A percentile compares a stretch with the other conserved stretches of the same genome.
Evolutionary conservation across 805 yeast species (phyloP).

Genomic region (Hemisphaericaspora nanyangensis): DNA sequence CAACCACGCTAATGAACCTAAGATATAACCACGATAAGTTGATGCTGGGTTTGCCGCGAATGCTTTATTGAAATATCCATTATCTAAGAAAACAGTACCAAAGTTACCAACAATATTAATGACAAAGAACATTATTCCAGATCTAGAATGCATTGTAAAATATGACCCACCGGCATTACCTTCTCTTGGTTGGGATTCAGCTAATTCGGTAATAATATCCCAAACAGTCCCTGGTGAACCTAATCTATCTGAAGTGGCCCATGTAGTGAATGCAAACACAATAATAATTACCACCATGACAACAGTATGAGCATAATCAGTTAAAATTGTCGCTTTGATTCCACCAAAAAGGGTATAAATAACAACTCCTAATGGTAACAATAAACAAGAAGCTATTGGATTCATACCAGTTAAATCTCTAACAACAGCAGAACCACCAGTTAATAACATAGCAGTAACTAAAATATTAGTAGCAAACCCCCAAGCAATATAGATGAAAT

Average conservation of each 20-base stretch:
- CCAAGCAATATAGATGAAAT: constrained; percentile 66
- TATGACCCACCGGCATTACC: constrained; percentile 88
- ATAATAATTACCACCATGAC: constrained; percentile 73
- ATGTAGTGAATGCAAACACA: constrained; percentile 77
- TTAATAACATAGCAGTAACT: constrained; percentile 87
- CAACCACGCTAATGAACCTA: constrained; percentile 90
- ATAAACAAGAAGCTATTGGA: constrained; percentile 74
- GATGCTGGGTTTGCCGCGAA: constrained; percentile 82
- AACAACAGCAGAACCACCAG: constrained; percentile 88
- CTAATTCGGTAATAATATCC: constrained; percentile 65
- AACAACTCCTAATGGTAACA: constrained; percentile 76
- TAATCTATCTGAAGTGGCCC: constrained; percentile 60
- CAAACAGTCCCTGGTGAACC: constrained; percentile 85
- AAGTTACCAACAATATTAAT: constrained; percentile 85
- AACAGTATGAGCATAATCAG: constrained; percentile 42
- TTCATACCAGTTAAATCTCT: constrained; percentile 74
- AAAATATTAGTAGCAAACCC: constrained; percentile 85
- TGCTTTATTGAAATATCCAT: constrained; percentile 87
- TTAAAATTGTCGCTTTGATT: constrained; percentile 43
- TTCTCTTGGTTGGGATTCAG: constrained; percentile 55
- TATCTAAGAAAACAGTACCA: constrained; percentile 83
- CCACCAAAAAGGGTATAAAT: constrained; percentile 43
- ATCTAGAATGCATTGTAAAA: constrained; percentile 78
- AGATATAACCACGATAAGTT: constrained; percentile 80
- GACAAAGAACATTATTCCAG: constrained; percentile 87